These are phyloP conservation scores for Candida multigemmis DNA, from an alignment of 805 yeast species.

Conservation along the genomic window DNA sequence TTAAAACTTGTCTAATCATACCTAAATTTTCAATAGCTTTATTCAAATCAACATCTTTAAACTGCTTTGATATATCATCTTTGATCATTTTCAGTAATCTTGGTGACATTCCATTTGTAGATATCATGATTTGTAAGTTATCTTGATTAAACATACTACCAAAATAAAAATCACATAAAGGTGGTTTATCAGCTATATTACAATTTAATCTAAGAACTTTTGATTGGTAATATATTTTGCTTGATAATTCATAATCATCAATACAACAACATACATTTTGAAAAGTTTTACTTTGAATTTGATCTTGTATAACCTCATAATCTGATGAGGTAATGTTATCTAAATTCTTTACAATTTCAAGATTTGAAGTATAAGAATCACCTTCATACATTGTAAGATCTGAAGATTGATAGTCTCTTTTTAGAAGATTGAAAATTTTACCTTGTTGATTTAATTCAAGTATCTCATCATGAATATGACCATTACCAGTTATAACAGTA, in stretches of 20 bases:
- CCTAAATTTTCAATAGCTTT: slow-evolving; percentile 56
- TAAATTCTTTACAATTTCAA: slow-evolving; percentile 2
- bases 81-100: slow-evolving; percentile 49
- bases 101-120: slow-evolving; percentile 79
- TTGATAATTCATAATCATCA: slow-evolving; percentile 56
- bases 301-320: slow-evolving; percentile 20
- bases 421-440: slow-evolving; percentile 29
- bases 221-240: slow-evolving; percentile 44
- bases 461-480: slow-evolving; percentile 19
- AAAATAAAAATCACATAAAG: slow-evolving; percentile 78
- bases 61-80: slow-evolving; percentile 45
- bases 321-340: slow-evolving; percentile 7
- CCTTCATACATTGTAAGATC: slow-evolving; percentile 45
- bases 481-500: slow-evolving; percentile 47
- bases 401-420: slow-evolving; percentile 33
- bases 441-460: slow-evolving; percentile 22
- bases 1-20: slow-evolving; percentile 39
- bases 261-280: slow-evolving; percentile 67
- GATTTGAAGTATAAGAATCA: neutral
- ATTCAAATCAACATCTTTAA: slow-evolving; percentile 38
- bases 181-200: slow-evolving; percentile 79
- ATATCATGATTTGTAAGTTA: slow-evolving; percentile 68
- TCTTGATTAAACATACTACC: slow-evolving; percentile 73
- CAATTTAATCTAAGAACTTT: slow-evolving; percentile 45
- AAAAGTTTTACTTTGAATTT: slow-evolving; percentile 34